phyloP scores from a whole-genome alignment of 73 alveolate species.

The Paramecium tetraurelia region DNA sequence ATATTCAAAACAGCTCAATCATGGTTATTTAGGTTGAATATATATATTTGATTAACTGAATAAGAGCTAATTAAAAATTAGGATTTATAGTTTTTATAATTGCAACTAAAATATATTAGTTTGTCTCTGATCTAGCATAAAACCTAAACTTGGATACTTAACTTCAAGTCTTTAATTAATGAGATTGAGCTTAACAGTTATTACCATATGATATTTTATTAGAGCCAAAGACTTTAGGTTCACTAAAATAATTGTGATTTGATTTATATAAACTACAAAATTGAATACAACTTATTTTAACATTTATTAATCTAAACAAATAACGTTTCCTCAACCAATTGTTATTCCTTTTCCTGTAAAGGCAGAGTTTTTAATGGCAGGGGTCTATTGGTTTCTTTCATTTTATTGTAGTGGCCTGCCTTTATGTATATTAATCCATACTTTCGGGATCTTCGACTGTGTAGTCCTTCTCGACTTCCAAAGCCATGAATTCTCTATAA shows the following conservation, averaged over 20 bases:
- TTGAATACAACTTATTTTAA: neutral
- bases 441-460: neutral
- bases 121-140: slow-evolving; percentile 2
- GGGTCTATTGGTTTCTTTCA: neutral
- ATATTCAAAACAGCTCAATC: neutral
- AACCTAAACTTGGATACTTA: neutral
- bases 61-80: neutral
- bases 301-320: neutral
- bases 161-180: neutral
- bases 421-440: neutral
- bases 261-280: neutral
- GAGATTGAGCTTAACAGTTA: neutral
- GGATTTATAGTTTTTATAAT: neutral
- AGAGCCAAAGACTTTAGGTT: neutral
- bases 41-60: neutral
- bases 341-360: neutral
- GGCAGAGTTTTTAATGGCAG: neutral
- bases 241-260: neutral
- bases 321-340: neutral
- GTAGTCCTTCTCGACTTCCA: neutral
- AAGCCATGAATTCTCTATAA: neutral
- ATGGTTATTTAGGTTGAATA: slow-evolving; percentile 45
- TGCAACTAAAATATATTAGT: slow-evolving; percentile 12
- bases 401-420: neutral
- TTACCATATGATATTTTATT: slow-evolving; percentile 1